phyloP scores from a whole-genome alignment of 2,329 filamentous ascomycete genomes.

The Gyromitra esculenta region DNA sequence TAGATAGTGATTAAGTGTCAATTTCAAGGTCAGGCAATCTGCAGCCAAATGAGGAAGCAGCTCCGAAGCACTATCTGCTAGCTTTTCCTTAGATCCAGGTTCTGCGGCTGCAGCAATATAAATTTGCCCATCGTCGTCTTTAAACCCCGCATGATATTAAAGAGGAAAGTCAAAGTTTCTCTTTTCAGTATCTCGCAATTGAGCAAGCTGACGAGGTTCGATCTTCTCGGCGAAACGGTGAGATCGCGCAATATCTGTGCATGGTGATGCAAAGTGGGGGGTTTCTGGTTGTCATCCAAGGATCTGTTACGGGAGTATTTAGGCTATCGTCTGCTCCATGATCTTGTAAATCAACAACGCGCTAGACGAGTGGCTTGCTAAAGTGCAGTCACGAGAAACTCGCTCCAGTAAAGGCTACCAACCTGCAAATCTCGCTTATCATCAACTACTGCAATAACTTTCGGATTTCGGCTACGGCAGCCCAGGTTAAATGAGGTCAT shows the following conservation, averaged over 20 bases:
- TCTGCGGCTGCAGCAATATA: slow-evolving; percentile 8
- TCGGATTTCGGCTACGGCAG: not conserved
- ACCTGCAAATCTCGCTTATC: not conserved
- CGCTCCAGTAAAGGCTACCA: not conserved
- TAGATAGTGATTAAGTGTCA: not conserved
- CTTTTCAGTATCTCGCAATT: slow-evolving; percentile 2
- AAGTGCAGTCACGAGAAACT: not conserved
- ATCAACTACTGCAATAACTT: not conserved
- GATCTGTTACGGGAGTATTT: not conserved
- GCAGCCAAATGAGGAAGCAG: slow-evolving; percentile 9
- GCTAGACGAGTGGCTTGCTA: not conserved
- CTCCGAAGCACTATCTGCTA: not conserved
- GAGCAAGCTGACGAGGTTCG: not conserved
- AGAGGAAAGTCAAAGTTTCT: not conserved
- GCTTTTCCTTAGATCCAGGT: not conserved
- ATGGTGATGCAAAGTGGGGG: slow-evolving; percentile 6
- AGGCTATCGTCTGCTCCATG: not conserved
- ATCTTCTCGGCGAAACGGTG: not conserved
- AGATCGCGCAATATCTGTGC: slow-evolving; percentile 1
- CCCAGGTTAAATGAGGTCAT: not conserved
- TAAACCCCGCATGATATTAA: not conserved
- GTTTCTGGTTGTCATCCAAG: slow-evolving; percentile 4
- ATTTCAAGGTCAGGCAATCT: not conserved
- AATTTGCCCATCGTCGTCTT: not conserved
- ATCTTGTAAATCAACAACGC: not conserved